Base-by-base conservation (phyloP, 2,329 filamentous ascomycete genomes). In the Botrytis fabae region DNA sequence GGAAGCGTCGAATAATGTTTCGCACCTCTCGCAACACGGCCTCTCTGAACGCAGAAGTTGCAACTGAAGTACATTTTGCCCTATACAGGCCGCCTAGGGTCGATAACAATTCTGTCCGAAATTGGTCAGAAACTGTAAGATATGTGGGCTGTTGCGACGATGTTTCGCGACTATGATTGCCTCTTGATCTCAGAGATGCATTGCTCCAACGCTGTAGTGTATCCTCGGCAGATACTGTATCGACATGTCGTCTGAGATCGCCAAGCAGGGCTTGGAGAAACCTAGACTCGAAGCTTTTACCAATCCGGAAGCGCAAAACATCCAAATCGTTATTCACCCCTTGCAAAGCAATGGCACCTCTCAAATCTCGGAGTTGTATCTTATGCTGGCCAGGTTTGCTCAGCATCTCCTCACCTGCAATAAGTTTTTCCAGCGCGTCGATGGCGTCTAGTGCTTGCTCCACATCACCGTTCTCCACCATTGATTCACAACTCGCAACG, bases 121-220 rank as follows among this genome's bases (percentile, higher is more conserved):
- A 86, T 46, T 88, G 86, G 16, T 92, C 88, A 63, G 90, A 92
- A 46, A 91, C 89, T 42, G 89, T 86, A 79, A 98, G 86, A 82
- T 98, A 99, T 4, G 92, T 87, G 1, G 95, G 95, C 28, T 68
- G 70, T 70, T 93, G 90, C 48, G 86, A 85, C 0, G 92, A 92
- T 28, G 91, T 86, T 65, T 90, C 89, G 74, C 92, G 87, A 70
- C 86, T 85, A 77, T 92, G 90, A 5, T 44, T 57, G 6, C 85
- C 92, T 69, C 93, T 90, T 60, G 89, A 86, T 74, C 94, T 89
- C 78, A 91, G 89, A 38, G 92, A 93, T 28, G 94, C 90, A 77
- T 88, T 90, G 71, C 92, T 93, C 93, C 95, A 98, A 76, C 96
- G 89, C 78, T 93, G 90, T 20, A 99, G 83, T 1, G 97, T 95